These are phyloP conservation scores for Colletotrichum ledebouriae DNA, from an alignment of 2,329 filamentous ascomycete genomes.

Conservation along the genomic window DNA sequence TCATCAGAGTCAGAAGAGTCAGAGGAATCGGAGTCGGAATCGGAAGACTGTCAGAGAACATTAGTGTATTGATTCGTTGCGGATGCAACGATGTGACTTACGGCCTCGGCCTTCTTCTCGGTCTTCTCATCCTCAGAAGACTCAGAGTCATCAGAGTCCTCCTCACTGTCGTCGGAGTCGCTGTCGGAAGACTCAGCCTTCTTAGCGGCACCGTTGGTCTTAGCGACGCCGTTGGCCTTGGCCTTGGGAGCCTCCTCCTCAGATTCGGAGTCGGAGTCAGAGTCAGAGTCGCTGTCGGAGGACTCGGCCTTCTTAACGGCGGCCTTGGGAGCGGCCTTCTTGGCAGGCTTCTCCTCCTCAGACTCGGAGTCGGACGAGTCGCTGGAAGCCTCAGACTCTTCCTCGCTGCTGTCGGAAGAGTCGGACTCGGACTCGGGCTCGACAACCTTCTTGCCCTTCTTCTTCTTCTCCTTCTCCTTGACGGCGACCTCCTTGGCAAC, in stretches of 20 bases:
- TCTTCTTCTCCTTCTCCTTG: slow-evolving; percentile 64
- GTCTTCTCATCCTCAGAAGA: slow-evolving; percentile 50
- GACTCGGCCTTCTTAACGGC: slow-evolving; percentile 42
- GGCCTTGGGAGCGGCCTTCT: slow-evolving; percentile 40
- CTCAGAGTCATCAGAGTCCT: slow-evolving; percentile 48
- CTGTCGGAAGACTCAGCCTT: slow-evolving; percentile 49
- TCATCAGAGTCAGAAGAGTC: slow-evolving; percentile 52
- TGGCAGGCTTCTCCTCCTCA: slow-evolving; percentile 46
- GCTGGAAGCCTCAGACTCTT: slow-evolving; percentile 37
- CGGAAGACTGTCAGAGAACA: slow-evolving; percentile 35
- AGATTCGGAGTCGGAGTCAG: slow-evolving; percentile 52
- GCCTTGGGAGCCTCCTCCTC: slow-evolving; percentile 53
- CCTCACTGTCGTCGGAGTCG: slow-evolving; percentile 41
- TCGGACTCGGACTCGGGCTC: slow-evolving; percentile 51
- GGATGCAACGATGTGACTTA: slow-evolving; percentile 27
- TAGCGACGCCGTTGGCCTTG: slow-evolving; percentile 53
- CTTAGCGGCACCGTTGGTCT: slow-evolving; percentile 50
- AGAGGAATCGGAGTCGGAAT: slow-evolving; percentile 51
- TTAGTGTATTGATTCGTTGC: slow-evolving; percentile 17
- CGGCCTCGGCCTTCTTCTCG: slow-evolving; percentile 42
- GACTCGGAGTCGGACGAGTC: slow-evolving; percentile 44
- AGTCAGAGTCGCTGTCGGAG: slow-evolving; percentile 46
- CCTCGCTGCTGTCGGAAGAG: slow-evolving; percentile 40
- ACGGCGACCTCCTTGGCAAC: slow-evolving; percentile 70
- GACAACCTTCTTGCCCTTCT: slow-evolving; percentile 57